Conservation (phyloP, 257 asterid species). For the Solanum medicagineum region DNA sequence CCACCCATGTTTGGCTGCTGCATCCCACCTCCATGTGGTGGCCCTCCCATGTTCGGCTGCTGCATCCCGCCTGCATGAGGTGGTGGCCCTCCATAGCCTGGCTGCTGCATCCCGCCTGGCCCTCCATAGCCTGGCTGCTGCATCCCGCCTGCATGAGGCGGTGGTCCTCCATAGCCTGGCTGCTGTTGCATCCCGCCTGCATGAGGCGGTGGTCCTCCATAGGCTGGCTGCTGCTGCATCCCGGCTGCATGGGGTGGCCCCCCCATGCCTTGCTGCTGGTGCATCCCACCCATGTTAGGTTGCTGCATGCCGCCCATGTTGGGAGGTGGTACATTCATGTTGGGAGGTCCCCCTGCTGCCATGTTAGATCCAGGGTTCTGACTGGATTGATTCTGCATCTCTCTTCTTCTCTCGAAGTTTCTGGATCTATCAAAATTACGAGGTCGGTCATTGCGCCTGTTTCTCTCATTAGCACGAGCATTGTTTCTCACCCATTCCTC, state of each 20-base stretch:
- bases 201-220: neutral
- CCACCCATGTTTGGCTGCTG: constrained; percentile 16
- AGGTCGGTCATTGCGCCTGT: constrained; percentile 64
- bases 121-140: neutral
- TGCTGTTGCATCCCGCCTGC: constrained; percentile 1
- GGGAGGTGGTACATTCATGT: constrained; percentile 11
- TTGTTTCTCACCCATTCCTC: constrained; percentile 96
- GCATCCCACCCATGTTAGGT: neutral
- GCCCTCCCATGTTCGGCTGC: neutral
- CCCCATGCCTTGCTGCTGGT: neutral
- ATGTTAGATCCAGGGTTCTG: neutral
- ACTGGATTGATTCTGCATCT: constrained; percentile 11
- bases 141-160: constrained; percentile 1
- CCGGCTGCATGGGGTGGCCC: neutral
- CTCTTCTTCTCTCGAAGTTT: constrained; percentile 41
- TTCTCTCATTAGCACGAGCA: constrained; percentile 47
- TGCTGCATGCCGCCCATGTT: constrained; percentile 1
- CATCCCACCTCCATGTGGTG: constrained; percentile 18
- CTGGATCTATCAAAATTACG: constrained; percentile 56
- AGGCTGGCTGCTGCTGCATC: neutral
- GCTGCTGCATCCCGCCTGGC: constrained; percentile 1
- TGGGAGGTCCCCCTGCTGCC: constrained; percentile 12
- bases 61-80: constrained; percentile 5
- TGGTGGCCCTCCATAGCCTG: neutral
- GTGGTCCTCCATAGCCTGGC: neutral